Conservation (phyloP, 2,329 filamentous ascomycete species). For the Aspergillus fumigatus region DNA sequence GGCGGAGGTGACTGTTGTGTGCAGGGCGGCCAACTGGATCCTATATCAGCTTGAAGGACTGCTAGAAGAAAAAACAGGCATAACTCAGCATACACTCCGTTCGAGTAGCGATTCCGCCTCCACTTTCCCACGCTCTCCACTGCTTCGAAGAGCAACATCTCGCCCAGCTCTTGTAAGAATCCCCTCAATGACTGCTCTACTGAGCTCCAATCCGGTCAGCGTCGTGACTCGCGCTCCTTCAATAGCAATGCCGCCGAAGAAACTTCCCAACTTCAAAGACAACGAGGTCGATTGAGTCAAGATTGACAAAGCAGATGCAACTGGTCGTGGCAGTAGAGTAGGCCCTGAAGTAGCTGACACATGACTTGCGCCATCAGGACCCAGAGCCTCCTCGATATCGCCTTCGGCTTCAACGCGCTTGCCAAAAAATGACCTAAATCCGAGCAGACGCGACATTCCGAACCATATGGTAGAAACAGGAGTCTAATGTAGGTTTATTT, state of each 20-base stretch:
- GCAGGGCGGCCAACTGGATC: conserved; percentile 39
- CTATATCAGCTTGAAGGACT: conserved; percentile 6
- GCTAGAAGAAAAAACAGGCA: conserved; percentile 1
- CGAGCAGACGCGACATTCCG: conserved; percentile 17
- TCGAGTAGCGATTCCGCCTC: conserved; percentile 44
- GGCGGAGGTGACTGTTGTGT: conserved; percentile 43
- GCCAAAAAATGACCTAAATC: conserved; percentile 9
- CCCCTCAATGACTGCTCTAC: conserved; percentile 42
- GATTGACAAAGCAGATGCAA: conserved; percentile 42
- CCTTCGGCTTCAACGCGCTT: conserved; percentile 7
- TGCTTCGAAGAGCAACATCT: conserved; percentile 41
- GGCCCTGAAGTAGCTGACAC: conserved; percentile 24
- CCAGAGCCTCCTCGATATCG: conserved; percentile 2
- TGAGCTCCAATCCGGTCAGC: conserved; percentile 42
- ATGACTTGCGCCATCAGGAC: conserved; percentile 16
- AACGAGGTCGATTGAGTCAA: conserved; percentile 44
- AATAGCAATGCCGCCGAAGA: conserved; percentile 41
- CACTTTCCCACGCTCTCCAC: conserved; percentile 43
- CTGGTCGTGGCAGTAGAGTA: conserved; percentile 41
- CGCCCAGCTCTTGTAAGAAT: conserved; percentile 42
- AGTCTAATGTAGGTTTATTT: not conserved
- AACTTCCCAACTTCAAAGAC: conserved; percentile 41
- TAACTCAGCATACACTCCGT: conserved; percentile 36
- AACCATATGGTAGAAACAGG: conserved; percentile 4
- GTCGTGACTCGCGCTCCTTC: conserved; percentile 42